Conservation (phyloP, 805 yeast species). For the Saccharomyces kudriavzevii region DNA sequence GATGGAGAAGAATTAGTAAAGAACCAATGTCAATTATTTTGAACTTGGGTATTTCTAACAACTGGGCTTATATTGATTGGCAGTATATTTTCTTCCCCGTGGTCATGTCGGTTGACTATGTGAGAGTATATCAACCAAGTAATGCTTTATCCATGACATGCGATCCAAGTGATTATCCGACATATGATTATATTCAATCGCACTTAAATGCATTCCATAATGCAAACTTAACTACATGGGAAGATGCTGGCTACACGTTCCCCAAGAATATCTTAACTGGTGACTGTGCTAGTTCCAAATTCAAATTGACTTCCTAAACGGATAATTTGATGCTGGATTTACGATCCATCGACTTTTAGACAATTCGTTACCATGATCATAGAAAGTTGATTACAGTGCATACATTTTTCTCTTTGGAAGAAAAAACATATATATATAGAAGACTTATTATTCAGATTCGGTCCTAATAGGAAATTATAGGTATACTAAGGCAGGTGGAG, state of each 20-base stretch:
- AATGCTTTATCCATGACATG: conserved; percentile 56
- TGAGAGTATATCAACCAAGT: conserved; percentile 77
- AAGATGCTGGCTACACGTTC: conserved; percentile 54
- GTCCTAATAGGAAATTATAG: neutral
- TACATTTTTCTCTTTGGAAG: neutral
- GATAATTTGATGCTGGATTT: neutral
- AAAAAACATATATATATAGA: neutral
- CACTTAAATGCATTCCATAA: conserved; percentile 64
- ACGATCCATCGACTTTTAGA: neutral
- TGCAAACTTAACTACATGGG: conserved; percentile 66
- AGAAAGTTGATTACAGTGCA: neutral
- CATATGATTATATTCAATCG: conserved; percentile 63
- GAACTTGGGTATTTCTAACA: conserved; percentile 80
- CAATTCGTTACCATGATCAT: neutral
- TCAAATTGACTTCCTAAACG: neutral
- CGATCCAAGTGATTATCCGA: conserved; percentile 78
- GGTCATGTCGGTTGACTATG: conserved; percentile 66
- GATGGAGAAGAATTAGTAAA: conserved; percentile 66
- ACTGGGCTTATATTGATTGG: conserved; percentile 92
- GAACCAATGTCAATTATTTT: conserved; percentile 86
- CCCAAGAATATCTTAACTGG: conserved; percentile 57
- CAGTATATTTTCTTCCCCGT: conserved; percentile 66
- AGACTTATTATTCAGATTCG: neutral
- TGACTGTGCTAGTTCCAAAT: conserved; percentile 35
- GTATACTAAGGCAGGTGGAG: neutral